Base-by-base conservation (phyloP, 2,329 filamentous ascomycete genomes). In the Penicillium expansum region DNA sequence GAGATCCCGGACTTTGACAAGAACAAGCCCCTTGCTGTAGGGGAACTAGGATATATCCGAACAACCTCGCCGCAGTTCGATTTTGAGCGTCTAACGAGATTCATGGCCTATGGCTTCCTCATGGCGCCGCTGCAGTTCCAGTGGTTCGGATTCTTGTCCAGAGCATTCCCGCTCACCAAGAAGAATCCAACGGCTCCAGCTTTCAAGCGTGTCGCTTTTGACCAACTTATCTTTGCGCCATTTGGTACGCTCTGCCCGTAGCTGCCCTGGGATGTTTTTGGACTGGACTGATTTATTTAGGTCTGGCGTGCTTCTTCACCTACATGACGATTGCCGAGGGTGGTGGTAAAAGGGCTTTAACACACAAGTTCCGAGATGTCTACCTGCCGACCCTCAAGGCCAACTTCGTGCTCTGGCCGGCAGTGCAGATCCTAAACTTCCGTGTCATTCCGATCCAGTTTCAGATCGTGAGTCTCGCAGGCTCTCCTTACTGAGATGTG, bases 261-360 rank as follows among this genome's bases (percentile, higher is more conserved):
- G 18, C 13, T 24, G 37, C 16, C 44, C 18, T 27, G 24, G 13
- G 29, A 14, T 22, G 38, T 49, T 13, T 55, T 16, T 43, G 30
- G 60, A 27, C 61, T 62, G 52, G 59, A 10, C 14, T 18, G 29
- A 41, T 35, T 29, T 6, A 43, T 45, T 30, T 62, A 86, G 84
- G 90, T 78, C 84, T 99, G 55, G 90, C 84, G 14, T 82, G 84
- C 64, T 99, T 99, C 81, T 99, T 97, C 74, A 92, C 90, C 0
- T 93, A 88, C 76, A 97, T 99, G 93, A 97, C 94, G 0, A 76
- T 97, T 16, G 90, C 93, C 13, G 94, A 99, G 77, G 94, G 94
- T 27, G 94, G 94, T 56, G 91, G 92, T 32, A 86, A 84, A 67
- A 83, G 89, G 58, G 92, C 90, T 8, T 82, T 99, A 48, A 78